Conservation (phyloP, 257 asterid genomes). For the Primulina tabacum region DNA sequence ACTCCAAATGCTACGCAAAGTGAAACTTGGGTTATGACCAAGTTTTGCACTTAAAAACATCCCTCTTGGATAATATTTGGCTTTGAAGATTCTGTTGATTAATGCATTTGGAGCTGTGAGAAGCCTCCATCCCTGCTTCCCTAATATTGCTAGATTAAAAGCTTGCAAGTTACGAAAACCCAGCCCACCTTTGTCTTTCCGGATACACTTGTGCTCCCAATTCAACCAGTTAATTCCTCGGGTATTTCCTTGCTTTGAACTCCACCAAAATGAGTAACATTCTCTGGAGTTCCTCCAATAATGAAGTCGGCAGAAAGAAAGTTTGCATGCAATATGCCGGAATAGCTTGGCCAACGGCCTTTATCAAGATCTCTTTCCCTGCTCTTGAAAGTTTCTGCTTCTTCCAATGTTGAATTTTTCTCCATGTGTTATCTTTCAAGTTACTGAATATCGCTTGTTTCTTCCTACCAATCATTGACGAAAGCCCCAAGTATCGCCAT, state of each 20-base stretch:
- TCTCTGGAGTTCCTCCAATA: neutral
- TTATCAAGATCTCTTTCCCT: no score
- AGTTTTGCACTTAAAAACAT: neutral
- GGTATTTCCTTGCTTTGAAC: neutral
- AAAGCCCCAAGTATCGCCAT: neutral
- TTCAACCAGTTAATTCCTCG: neutral
- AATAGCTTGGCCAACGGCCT: neutral
- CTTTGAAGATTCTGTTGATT: neutral
- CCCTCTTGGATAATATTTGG: neutral
- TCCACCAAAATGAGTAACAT: neutral
- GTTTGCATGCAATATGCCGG: neutral
- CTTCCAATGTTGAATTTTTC: neutral
- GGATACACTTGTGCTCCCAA: neutral
- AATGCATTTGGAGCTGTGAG: neutral
- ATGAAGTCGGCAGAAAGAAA: neutral
- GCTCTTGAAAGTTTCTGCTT: neutral
- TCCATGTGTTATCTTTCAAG: neutral
- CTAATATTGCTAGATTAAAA: neutral
- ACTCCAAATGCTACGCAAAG: neutral
- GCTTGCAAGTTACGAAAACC: neutral
- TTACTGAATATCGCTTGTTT: neutral
- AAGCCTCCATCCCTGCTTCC: neutral
- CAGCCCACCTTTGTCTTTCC: neutral
- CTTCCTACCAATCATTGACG: neutral
- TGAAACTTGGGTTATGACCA: neutral